Evolutionary conservation across 495 filamentous ascomycete species (phyloP).

Genomic region (Tuber microsphaerosporum): DNA sequence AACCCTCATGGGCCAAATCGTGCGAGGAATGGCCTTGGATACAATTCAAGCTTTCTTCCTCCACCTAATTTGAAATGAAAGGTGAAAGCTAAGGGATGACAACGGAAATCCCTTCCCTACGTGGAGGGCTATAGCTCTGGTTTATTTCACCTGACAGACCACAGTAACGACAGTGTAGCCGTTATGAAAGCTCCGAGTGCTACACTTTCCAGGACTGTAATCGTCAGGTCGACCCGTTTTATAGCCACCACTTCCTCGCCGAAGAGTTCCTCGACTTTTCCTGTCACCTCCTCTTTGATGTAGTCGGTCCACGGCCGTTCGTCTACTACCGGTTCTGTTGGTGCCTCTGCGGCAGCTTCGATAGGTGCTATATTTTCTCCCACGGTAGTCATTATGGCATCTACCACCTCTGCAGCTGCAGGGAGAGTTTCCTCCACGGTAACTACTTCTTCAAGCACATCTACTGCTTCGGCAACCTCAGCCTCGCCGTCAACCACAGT

Average conservation of each 20-base stretch:
- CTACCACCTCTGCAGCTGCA: conserved; percentile 9
- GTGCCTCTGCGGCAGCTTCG: neutral
- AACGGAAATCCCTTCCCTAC: neutral
- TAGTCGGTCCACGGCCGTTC: conserved; percentile 12
- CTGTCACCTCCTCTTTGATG: conserved; percentile 18
- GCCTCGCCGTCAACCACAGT: conserved; percentile 47
- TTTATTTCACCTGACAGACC: neutral
- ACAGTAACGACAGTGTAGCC: neutral
- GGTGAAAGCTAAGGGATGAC: neutral
- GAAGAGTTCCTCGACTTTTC: conserved; percentile 25
- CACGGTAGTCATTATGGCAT: conserved; percentile 9
- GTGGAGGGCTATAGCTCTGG: neutral
- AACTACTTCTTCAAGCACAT: conserved; percentile 45
- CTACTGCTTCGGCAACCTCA: conserved; percentile 50
- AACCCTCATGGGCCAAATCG: neutral
- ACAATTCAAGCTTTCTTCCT: neutral
- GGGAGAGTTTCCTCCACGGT: neutral
- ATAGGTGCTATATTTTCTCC: conserved; percentile 5
- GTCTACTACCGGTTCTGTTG: conserved; percentile 4
- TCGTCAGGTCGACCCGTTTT: conserved; percentile 31
- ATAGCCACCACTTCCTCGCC: conserved; percentile 31
- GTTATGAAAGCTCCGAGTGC: conserved; percentile 14
- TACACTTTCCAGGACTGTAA: conserved; percentile 19
- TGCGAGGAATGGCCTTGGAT: neutral
- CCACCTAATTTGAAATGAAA: neutral